Conservation (phyloP, 1,139 yeast species). For the Fermentozyma sake region DNA sequence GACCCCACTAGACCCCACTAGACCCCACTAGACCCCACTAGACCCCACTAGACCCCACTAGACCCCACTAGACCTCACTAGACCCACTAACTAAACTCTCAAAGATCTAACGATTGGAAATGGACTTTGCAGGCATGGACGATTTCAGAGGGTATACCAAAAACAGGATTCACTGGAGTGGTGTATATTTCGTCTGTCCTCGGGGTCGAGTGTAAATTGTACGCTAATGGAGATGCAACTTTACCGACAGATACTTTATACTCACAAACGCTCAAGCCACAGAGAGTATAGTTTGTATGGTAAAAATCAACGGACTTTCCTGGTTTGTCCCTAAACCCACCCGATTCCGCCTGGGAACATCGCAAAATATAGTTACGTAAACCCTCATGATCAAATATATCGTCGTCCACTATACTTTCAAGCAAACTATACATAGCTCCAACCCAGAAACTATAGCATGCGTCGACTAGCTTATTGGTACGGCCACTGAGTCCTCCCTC, state of each 20-base stretch:
- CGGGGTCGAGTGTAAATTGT: conserved; percentile 14
- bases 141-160: conserved; percentile 48
- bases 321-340: conserved; percentile 90
- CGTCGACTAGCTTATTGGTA: conserved; percentile 90
- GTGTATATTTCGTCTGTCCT: conserved; percentile 17
- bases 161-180: conserved; percentile 53
- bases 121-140: too few relatives aligned
- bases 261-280: conserved; percentile 74
- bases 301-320: conserved; percentile 77
- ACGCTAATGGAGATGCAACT: conserved; percentile 20
- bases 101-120: too few relatives aligned
- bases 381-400: conserved; percentile 49
- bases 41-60: too few relatives aligned
- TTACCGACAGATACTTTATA: conserved; percentile 8
- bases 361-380: conserved; percentile 63
- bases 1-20: too few relatives aligned
- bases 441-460: conserved; percentile 95
- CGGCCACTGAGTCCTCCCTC: conserved; percentile 93
- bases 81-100: too few relatives aligned
- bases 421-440: conserved; percentile 72
- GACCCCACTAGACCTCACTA: too few relatives aligned
- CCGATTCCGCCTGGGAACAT: conserved; percentile 65
- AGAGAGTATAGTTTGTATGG: conserved; percentile 80
- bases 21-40: too few relatives aligned
- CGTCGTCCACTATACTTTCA: conserved; percentile 41